Base-by-base conservation (phyloP, 345 rosid genomes). In the Linum trigynum region DNA sequence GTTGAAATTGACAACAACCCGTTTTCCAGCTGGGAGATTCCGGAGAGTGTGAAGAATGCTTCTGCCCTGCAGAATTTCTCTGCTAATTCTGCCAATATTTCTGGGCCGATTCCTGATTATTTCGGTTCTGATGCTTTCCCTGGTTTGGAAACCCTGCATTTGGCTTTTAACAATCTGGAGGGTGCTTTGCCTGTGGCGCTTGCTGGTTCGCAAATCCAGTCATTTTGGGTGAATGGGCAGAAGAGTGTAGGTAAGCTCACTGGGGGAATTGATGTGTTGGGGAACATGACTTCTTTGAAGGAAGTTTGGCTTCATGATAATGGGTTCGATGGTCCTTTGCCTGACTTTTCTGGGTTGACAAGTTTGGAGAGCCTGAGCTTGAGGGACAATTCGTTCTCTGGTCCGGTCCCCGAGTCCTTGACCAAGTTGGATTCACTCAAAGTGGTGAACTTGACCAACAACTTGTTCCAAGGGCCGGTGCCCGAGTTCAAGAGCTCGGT, bases 301-400 rank as follows among this genome's bases (percentile, higher is more conserved):
- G 65, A 62, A 43, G 32, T 39, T 41, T 62, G 65, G 65, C 42
- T 62, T n/a, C 45, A 62, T 62, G 50, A 16, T 8, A 62, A 62
- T 43, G 16, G 8, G 3, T 62, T 62, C 23, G n/a, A 48, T 1
- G 65, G 65, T n/a, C 50, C 36, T 14, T 38, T 62, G 7, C 65
- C 65, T 0, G 50, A 62, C n/a, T 62, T 62, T 23, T 7, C 51
- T 11, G 65, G 65, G 3, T 41, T 62, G 9, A 39, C 12, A 5
- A 16, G 32, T 9, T 62, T 62, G 65, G 23, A 39, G 51, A 62
- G 41, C 50, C 5, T 62, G 65, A 62, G 50, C 6, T n/a, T 62
- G 50, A 39, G 65, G 35, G 50, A 62, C 40, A 62, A 62, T 32
- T 17, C 15, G 36, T 41, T 62, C 7, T 39, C 65, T 3, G 65